Evolutionary conservation across 257 asterid species (phyloP).

Genomic region (Echium plantagineum): DNA sequence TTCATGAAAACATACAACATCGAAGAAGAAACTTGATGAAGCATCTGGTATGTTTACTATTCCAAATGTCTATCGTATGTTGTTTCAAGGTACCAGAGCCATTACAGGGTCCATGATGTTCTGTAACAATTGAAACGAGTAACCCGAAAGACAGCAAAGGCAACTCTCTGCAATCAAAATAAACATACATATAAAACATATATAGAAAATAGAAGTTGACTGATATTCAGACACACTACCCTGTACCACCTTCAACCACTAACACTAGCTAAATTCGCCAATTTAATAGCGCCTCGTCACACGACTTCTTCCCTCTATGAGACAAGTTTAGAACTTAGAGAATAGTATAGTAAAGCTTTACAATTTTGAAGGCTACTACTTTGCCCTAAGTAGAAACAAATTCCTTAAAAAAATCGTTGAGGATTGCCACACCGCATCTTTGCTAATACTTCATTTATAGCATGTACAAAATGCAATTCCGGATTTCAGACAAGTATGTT

Average conservation of each 20-base stretch:
- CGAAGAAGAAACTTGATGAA: neutral
- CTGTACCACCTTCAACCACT: too few relatives aligned
- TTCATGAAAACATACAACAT: too few relatives aligned
- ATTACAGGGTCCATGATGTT: slow-evolving; percentile 1
- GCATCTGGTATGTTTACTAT: slow-evolving; percentile 3
- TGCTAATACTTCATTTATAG: too few relatives aligned
- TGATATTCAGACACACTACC: neutral
- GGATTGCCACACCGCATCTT: too few relatives aligned
- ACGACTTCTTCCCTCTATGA: neutral
- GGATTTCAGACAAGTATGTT: too few relatives aligned
- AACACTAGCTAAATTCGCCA: neutral
- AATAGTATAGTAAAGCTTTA: too few relatives aligned
- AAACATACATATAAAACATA: neutral
- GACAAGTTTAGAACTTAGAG: too few relatives aligned
- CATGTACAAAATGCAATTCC: too few relatives aligned
- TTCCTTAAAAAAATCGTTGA: too few relatives aligned
- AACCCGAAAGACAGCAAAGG: slow-evolving; percentile 5
- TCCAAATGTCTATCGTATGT: slow-evolving; percentile 5
- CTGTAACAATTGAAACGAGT: slow-evolving; percentile 3
- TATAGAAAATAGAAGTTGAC: neutral
- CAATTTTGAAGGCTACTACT: too few relatives aligned
- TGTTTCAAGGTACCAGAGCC: slow-evolving; percentile 6
- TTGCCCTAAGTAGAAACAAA: too few relatives aligned
- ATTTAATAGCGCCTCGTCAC: neutral
- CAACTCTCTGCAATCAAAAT: slow-evolving; percentile 4